Evolutionary conservation across 805 yeast species (phyloP).

Genomic region (Crinitomyces ghanaensis): DNA sequence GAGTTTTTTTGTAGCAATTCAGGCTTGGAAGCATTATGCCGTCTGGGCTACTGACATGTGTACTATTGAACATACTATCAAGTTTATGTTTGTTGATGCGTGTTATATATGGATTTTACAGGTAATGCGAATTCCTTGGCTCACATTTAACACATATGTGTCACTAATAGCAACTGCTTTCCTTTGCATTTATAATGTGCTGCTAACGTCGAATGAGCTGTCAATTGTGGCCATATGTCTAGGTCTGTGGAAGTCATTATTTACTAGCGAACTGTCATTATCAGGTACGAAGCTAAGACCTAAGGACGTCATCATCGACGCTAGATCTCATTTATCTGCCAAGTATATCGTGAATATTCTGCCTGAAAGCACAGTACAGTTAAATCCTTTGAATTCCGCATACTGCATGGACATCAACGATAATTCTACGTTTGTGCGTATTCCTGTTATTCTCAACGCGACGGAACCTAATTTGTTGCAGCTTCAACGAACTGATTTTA

Average conservation of each 20-base stretch:
- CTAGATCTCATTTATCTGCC: conserved; percentile 64
- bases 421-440: conserved; percentile 23
- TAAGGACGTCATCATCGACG: conserved; percentile 23
- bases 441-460: conserved; percentile 76
- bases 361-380: conserved; percentile 79
- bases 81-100: conserved; percentile 67
- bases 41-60: conserved; percentile 27
- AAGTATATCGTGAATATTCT: conserved; percentile 73
- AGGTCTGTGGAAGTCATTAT: conserved; percentile 16
- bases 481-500: conserved; percentile 47
- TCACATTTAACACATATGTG: conserved; percentile 49
- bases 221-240: conserved; percentile 14
- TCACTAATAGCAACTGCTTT: conserved; percentile 38
- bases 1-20: conserved; percentile 62
- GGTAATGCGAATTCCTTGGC: conserved; percentile 60
- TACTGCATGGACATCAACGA: conserved; percentile 38
- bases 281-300: conserved; percentile 23
- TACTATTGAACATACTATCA: conserved; percentile 48
- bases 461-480: conserved; percentile 63
- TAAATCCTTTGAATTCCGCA: conserved; percentile 62
- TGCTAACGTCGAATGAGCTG: conserved; percentile 33
- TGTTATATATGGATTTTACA: conserved; percentile 61
- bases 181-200: conserved; percentile 40
- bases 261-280: conserved; percentile 25
- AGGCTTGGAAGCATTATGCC: conserved; percentile 70